phyloP scores from a whole-genome alignment of 768 basidiomycete species.

The Lactarius quietus region DNA sequence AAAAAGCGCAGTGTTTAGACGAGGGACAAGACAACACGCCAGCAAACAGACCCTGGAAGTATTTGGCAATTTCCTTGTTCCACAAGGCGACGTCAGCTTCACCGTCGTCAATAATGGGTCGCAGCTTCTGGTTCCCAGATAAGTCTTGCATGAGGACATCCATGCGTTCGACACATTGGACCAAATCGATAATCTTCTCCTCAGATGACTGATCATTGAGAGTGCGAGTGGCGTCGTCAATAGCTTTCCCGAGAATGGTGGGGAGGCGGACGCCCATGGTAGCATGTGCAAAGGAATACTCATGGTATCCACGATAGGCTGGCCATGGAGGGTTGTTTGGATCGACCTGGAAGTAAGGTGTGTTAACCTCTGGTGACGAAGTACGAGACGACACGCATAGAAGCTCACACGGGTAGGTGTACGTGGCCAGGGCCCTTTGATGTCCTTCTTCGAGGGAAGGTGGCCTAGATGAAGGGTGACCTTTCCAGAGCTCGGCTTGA shows the following conservation, averaged over 20 bases:
- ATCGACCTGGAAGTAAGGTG: constrained; percentile 48
- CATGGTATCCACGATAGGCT: constrained; percentile 76
- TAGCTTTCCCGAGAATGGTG: constrained; percentile 93
- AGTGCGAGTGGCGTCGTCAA: constrained; percentile 86
- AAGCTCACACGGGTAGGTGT: constrained; percentile 62
- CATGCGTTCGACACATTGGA: constrained; percentile 85
- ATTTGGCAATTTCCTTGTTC: constrained; percentile 97
- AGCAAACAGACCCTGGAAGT: constrained; percentile 67
- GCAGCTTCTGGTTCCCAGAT: constrained; percentile 75
- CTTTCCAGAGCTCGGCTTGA: constrained; percentile 33
- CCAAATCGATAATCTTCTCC: constrained; percentile 80
- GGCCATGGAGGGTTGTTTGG: constrained; percentile 84
- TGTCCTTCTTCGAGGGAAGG: constrained; percentile 67
- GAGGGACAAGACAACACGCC: neutral
- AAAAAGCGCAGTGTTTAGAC: neutral
- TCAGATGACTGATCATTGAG: constrained; percentile 83
- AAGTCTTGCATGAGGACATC: constrained; percentile 85
- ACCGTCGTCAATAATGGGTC: constrained; percentile 86
- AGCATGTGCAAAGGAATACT: constrained; percentile 83
- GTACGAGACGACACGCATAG: constrained; percentile 10
- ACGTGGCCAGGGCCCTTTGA: constrained; percentile 68
- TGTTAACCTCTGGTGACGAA: neutral
- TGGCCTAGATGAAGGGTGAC: constrained; percentile 74
- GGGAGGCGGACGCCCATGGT: constrained; percentile 96
- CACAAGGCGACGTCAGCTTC: constrained; percentile 92